Evolutionary conservation across 2,329 filamentous ascomycete species (phyloP), one percentile per base, ranked within the genome.

Genomic region (Aspergillus piperis): DNA sequence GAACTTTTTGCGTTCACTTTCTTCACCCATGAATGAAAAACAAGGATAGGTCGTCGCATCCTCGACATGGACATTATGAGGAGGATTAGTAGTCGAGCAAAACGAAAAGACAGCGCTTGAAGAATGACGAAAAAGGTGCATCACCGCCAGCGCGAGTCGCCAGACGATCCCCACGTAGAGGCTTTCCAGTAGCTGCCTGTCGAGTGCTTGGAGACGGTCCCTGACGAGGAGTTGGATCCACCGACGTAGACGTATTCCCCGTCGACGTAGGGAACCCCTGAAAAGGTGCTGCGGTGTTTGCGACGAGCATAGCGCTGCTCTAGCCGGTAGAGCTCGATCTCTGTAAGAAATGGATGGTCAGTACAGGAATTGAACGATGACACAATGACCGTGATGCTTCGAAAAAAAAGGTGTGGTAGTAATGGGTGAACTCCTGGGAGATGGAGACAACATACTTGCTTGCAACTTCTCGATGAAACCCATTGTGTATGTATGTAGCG

Each of bases 261-360:
- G 75, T 98, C 91, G 66, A 97, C 90, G 78, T 98, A 98, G 75
- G 91, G 85, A 30, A 92, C 94, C 71, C 91, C 92, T 73, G 90
- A 88, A 77, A 96, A 96, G 62, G 91, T 95, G 57, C 88, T 93
- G 75, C 94, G 91, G 69, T 94, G 91, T 71, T 94, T 92, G 75
- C 92, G 90, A 71, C 90, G 90, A 54, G 93, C 96, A 83, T 98
- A 98, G 70, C 92, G 90, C 81, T 97, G 90, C 81, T 98, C 94
- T 68, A 98, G 88, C 53, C 92, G 91, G 83, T 96, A 95, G 72
- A 98, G 87, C 83, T 98, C 92, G 71, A 96, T 82, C 68, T 79
- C 82, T 90, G 86, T 62, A 48, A 17, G 44, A 23, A 51, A 54
- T 19, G n/a, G 39, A 30, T 49, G 58, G 25, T 66, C 64, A 63